Evolutionary conservation across 1,284 basidiomycete species (phyloP), one percentile per base, ranked within the genome.

Genomic region (Rhodotorula sp.): DNA sequence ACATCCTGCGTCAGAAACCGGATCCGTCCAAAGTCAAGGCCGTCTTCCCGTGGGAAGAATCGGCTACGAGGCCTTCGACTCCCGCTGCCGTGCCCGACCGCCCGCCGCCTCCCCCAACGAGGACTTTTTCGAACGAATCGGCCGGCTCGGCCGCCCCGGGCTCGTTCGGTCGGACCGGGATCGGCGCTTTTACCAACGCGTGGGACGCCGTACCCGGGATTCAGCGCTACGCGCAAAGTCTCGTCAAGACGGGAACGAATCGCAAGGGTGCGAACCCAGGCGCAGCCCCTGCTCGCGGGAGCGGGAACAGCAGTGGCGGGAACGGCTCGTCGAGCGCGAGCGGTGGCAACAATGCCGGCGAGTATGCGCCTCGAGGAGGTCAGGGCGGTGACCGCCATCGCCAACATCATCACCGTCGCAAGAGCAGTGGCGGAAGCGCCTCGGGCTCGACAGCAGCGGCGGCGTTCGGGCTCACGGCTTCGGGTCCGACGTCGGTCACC

Each of bases 11-110:
- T 23, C 70, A 77, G 0, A 85, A 83, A 67, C 92, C 94, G 2
- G 89, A 95, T 79, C 85, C 83, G 23, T 82, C 81, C 43, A 90
- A 90, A 77, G 86, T 95, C 43, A 88, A 89, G 75, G 83, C 86
- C 34, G 84, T 97, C n/a, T 97, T 98, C 80, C 94, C 95, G 14
- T 98, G 95, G 95, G 95, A 98, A 80, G 85, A 90, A 60, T 84
- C 85, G 5, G 54, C 56, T 5, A 45, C 69, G 19, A 48, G 34
- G 4, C 43, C 64, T 3, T 52, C 66, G 57, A 78, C 84, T 67
- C 88, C 91, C 14, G 87, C 92, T 64, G 86, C 90, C 19, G 93
- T 94, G 6, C 85, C 85, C 18, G 19, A 43, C 12, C 26, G 47
- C 7, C 28, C n/a, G 18, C 4, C 85, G 86, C 62, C 52, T 26